Conservation (phyloP, 352 stramenopile species). For the Pythium pyrilobum region DNA sequence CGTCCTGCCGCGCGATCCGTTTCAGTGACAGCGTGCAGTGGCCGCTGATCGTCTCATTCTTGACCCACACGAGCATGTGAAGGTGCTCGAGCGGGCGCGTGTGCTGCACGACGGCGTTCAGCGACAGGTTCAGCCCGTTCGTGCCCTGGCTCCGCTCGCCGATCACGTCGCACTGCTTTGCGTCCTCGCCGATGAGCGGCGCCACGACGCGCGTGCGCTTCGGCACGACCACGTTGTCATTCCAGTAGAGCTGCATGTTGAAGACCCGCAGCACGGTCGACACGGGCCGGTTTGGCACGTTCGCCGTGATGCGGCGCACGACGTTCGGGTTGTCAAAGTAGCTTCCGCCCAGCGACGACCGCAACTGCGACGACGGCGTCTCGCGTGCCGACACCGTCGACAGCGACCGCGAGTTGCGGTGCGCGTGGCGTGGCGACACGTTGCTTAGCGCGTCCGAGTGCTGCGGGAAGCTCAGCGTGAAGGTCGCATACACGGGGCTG, state of each 20-base stretch:
- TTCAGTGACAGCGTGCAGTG: conserved; percentile 81
- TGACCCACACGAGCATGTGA: conserved; percentile 84
- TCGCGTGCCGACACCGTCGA: conserved; percentile 30
- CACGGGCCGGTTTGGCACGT: conserved; percentile 42
- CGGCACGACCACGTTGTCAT: conserved; percentile 65
- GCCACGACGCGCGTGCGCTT: conserved; percentile 76
- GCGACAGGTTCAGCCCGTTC: conserved; percentile 51
- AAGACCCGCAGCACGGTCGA: conserved; percentile 69
- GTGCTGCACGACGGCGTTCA: conserved; percentile 76
- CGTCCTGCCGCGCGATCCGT: conserved; percentile 60
- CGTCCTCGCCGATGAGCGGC: conserved; percentile 68
- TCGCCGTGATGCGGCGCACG: conserved; percentile 46
- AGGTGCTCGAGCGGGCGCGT: conserved; percentile 61
- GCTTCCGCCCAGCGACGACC: conserved; percentile 36
- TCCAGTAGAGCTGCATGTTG: conserved; percentile 72
- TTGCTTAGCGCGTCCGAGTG: conserved; percentile 15
- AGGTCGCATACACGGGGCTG: conserved; percentile 71
- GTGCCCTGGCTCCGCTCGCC: conserved; percentile 52
- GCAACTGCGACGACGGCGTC: conserved; percentile 21
- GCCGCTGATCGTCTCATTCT: conserved; percentile 68
- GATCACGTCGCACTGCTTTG: conserved; percentile 75
- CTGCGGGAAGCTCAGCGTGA: conserved; percentile 68
- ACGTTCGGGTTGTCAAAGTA: conserved; percentile 79
- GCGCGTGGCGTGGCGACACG: conserved; percentile 7
- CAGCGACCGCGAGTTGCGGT: conserved; percentile 43